Evolutionary conservation across 352 stramenopile species (phyloP), one percentile per base, ranked within the genome.

Genomic region (Plasmopara viticola): DNA sequence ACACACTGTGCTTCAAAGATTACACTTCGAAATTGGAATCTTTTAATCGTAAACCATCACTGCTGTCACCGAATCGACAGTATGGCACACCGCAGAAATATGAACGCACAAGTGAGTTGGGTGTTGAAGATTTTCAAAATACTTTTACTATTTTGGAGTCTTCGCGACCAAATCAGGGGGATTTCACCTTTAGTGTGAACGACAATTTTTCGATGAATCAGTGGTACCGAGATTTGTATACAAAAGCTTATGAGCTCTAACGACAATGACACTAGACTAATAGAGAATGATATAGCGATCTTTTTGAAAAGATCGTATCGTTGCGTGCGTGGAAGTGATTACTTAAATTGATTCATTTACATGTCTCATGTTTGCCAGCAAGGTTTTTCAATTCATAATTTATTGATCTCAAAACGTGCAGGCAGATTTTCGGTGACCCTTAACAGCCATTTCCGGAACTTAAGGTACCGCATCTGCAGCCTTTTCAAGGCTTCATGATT

Each of bases 391-490:
- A 25, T 25, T 25, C 20, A 25, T 25, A 1, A 25, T 65, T 55
- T 13, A 59, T 30, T 34, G 25, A 25, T 48, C 4, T 14, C n/a
- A 48, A 39, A 30, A 5, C n/a, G 17, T 18, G 50, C 14, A 31
- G 29, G 44, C 31, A 40, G 5, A 33, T 58, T 59, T 17, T 49
- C 30, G 5, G 37, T 15, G 30, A n/a, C 31, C n/a, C 41, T 12
- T 43, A 31, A 34, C 28, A 50, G 52, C 34, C 38, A 46, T 53
- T 37, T 61, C 72, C 20, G 20, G 9, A 81, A 65, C 4, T 62
- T 54, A 6, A 72, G 31, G 18, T 86, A 84, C 70, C 70, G 84
- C 57, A 74, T 60, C 45, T 74, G 57, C 35, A 58, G 18, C 61
- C 84, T 75, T 1, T 57, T 68, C 55, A 9, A 25, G 76, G 71